phyloP scores from a whole-genome alignment of 1,284 basidiomycete species.

The Cutaneotrichosporon spelunceum region DNA sequence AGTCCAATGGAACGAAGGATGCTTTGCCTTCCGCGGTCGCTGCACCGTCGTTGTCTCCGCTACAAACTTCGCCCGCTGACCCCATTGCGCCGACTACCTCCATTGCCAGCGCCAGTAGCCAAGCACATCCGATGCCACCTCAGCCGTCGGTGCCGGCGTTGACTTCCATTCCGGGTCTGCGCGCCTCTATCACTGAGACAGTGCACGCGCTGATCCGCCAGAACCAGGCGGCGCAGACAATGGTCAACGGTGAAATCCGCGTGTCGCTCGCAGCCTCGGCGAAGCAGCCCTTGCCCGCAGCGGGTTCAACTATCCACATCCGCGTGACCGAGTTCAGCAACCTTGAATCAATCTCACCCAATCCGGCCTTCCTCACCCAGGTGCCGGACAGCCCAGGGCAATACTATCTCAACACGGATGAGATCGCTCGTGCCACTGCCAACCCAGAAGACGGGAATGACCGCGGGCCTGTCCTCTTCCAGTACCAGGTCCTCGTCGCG shows the following conservation, averaged over 20 bases:
- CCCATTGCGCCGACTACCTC: background rate
- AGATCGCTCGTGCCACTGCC: constrained; percentile 36
- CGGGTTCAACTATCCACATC: constrained; percentile 42
- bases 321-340: constrained; percentile 53
- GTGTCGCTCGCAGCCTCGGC: constrained; percentile 9
- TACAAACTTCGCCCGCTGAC: background rate
- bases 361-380: constrained; percentile 54
- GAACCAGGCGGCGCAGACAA: constrained; percentile 13
- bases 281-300: background rate
- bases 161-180: constrained; percentile 37
- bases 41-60: background rate
- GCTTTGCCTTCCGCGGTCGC: background rate
- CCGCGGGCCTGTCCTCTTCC: constrained; percentile 51
- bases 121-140: background rate
- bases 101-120: background rate
- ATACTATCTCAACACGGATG: constrained; percentile 53
- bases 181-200: constrained; percentile 54
- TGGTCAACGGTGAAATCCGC: constrained; percentile 52
- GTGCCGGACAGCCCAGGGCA: constrained; percentile 52
- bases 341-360: constrained; percentile 56
- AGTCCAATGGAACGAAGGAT: background rate
- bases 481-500: constrained; percentile 55
- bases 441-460: constrained; percentile 11
- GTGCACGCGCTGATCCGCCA: constrained; percentile 54
- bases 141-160: background rate